These are phyloP conservation scores for Fusarium subtropicale DNA, from an alignment of 2,329 filamentous ascomycete species.

Conservation along the genomic window DNA sequence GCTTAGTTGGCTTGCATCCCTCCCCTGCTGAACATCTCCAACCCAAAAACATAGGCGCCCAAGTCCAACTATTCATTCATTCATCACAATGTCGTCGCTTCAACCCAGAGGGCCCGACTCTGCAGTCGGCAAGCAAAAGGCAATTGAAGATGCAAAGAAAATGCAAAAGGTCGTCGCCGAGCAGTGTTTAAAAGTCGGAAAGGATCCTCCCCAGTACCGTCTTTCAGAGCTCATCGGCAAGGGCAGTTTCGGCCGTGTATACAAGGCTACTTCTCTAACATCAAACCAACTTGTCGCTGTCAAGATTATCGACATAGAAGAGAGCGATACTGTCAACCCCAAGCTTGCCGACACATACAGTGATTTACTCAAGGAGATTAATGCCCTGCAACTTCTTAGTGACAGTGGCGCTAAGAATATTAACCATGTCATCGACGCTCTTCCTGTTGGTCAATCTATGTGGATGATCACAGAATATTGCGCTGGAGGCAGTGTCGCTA, in stretches of 20 bases:
- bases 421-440: slow-evolving; percentile 82
- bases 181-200: slow-evolving; percentile 68
- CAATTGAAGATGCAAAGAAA: slow-evolving; percentile 75
- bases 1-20: slow-evolving; percentile 5
- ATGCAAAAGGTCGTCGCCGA: slow-evolving; percentile 75
- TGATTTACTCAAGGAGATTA: slow-evolving; percentile 76
- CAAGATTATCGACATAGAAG: slow-evolving; percentile 88
- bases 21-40: slow-evolving; percentile 20
- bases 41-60: slow-evolving; percentile 18
- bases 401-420: slow-evolving; percentile 82
- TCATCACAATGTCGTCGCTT: slow-evolving; percentile 55
- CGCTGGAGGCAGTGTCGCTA: slow-evolving; percentile 84
- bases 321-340: slow-evolving; percentile 75
- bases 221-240: slow-evolving; percentile 80
- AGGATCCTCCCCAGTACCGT: slow-evolving; percentile 73
- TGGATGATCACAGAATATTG: slow-evolving; percentile 93
- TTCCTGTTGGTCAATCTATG: slow-evolving; percentile 81
- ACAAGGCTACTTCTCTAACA: slow-evolving; percentile 67
- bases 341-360: slow-evolving; percentile 74
- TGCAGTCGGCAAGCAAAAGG: slow-evolving; percentile 66
- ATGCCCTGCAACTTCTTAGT: slow-evolving; percentile 76
- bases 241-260: slow-evolving; percentile 79
- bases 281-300: slow-evolving; percentile 72
- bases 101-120: slow-evolving; percentile 57
- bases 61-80: not conserved